Evolutionary conservation across 345 rosid genomes (phyloP).

Genomic region (Microcos paniculata): DNA sequence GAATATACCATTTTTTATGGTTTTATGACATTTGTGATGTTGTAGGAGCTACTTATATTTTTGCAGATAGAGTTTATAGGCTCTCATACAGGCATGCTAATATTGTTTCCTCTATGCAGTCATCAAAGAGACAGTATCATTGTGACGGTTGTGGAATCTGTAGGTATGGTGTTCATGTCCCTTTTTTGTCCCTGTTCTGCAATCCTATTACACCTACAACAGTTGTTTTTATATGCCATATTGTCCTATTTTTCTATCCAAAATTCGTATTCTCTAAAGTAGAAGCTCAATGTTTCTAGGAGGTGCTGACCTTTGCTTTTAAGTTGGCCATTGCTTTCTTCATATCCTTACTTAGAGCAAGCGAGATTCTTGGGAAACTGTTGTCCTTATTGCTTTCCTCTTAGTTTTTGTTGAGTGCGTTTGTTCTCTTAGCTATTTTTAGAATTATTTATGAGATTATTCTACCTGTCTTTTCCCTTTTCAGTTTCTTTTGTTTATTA

Average conservation of each 20-base stretch:
- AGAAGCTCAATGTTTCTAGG: neutral
- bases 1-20: neutral
- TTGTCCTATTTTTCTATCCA: neutral
- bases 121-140: constrained; percentile 76
- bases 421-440: neutral
- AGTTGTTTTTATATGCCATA: too few relatives aligned
- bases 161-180: constrained; percentile 50
- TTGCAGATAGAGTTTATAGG: neutral
- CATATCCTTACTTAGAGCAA: neutral
- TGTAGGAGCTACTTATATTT: neutral
- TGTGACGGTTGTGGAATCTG: constrained; percentile 91
- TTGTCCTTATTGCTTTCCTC: neutral
- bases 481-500: neutral
- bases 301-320: neutral
- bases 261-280: neutral
- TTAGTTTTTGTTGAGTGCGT: neutral
- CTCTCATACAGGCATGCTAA: constrained; percentile 5
- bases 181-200: neutral
- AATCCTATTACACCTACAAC: neutral
- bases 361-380: neutral
- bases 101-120: constrained; percentile 38
- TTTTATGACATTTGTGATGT: neutral
- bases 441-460: neutral
- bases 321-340: neutral
- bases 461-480: neutral